phyloP scores from a whole-genome alignment of 169 alveolate genomes.

The Theileria orientalis region DNA sequence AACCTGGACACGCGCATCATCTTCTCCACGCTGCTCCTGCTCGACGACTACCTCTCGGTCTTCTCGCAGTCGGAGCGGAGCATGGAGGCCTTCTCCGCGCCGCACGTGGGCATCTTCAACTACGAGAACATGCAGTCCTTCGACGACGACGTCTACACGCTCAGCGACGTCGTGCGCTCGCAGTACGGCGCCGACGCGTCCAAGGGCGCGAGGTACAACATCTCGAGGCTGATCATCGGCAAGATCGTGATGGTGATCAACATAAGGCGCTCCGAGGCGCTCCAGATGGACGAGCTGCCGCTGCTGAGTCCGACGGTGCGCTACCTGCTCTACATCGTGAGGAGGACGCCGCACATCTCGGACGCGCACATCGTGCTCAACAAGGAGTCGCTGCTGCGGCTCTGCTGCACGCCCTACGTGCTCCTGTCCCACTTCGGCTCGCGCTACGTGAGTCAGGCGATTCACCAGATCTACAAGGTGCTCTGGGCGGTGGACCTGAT shows the following conservation, averaged over 20 bases:
- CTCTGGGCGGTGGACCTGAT: conserved; percentile 79
- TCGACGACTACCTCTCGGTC: conserved; percentile 49
- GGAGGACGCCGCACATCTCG: conserved; percentile 59
- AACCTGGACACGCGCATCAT: conserved; percentile 59
- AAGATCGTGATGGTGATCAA: conserved; percentile 39
- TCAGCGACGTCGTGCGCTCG: conserved; percentile 44
- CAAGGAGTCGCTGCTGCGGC: conserved; percentile 47
- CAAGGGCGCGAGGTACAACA: conserved; percentile 50
- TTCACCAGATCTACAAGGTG: conserved; percentile 75
- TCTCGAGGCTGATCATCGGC: conserved; percentile 53
- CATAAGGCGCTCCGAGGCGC: conserved; percentile 38
- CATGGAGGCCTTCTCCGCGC: conserved; percentile 50
- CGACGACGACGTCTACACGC: conserved; percentile 43
- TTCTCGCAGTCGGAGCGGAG: conserved; percentile 46
- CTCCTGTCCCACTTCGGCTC: conserved; percentile 47
- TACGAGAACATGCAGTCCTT: conserved; percentile 29
- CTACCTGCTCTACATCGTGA: conserved; percentile 50
- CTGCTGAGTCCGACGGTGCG: conserved; percentile 50
- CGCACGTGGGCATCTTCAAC: conserved; percentile 58
- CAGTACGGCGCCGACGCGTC: conserved; percentile 29
- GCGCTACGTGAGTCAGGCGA: conserved; percentile 69
- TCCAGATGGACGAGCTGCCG: conserved; percentile 27
- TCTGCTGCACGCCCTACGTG: conserved; percentile 64
- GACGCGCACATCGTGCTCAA: conserved; percentile 54
- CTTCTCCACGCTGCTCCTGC: conserved; percentile 34